Evolutionary conservation across 164 flowering plant genomes (phyloP), one percentile per base, ranked within the genome.

Genomic region (Amborella trichopoda): DNA sequence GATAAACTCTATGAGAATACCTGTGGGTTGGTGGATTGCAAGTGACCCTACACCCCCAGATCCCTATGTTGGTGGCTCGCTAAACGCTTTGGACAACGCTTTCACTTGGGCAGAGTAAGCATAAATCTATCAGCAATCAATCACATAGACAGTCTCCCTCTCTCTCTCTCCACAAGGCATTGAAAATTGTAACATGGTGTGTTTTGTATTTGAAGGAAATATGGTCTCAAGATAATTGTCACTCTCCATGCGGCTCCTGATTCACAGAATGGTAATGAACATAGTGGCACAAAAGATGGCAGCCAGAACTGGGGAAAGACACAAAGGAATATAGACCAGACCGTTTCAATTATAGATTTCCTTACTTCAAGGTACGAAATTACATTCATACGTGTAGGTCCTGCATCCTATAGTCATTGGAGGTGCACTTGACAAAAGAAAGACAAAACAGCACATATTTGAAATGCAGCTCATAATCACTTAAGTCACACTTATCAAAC

Each of bases 191-290:
- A 30, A 30, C 12, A 33, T 17, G 37, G 16, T 33, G 37, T 17
- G 16, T 33, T 33, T 8, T 30, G 33, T 10, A 16, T 24, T 13
- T 62, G 52, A 54, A 66, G 72, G 48, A 64, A 55, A 39, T 55
- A 72, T 41, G 52, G 49, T 23, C 16, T 64, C 48, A 71, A 70
- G 32, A 57, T 79, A 4, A 69, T 81, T 46, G 48, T 81, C 8
- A 84, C 78, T 51, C 68, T 81, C 6, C 89, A 84, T 41, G 89
- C 82, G 20, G 79, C 78, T 1, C 77, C 75, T 0, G 86, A 81
- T 3, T 84, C 82, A n/a, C 86, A 78, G 45, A 81, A 81, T 48
- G 79, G 77, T 1, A 58, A 20, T 18, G 81, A 81, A 17, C 87
- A 81, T 48, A 79, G 84, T 44, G 30, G 62, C 16, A 56, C 90